Evolutionary conservation across 73 alveolate genomes (phyloP), one percentile per base, ranked within the genome.

Genomic region (Symbiodinium natans): DNA sequence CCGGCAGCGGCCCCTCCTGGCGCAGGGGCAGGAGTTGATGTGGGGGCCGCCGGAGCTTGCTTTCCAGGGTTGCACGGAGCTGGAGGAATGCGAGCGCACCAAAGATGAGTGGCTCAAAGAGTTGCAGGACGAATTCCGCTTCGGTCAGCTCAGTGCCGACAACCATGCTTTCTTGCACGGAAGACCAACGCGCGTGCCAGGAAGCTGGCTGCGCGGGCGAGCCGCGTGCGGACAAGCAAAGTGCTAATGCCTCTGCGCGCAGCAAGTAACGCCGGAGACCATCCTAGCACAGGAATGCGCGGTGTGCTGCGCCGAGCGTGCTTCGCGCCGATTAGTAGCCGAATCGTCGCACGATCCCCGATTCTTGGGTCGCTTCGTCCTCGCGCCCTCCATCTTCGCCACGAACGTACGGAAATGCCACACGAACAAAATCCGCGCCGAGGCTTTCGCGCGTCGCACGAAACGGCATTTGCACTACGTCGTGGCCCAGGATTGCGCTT

Each of bases 101-200:
- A 68, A 46, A n/a, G 93, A 84, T 33, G 25, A 13, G 0, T 84
- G 93, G 93, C 93, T 84, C 48, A 75, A n/a, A 10, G 84, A 86
- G n/a, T 21, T 86, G 23, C 84, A 56, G 34, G 84, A 34, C 2
- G 94, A 86, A 41, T 27, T 86, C 38, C 94, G 94, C 25, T 33
- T 8, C 41, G 68, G 73, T 71, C 21, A 23, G 19, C 73, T 83
- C 6, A 39, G 73, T 9, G 19, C 41, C 10, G 17, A 13, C 39
- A 83, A 23, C 25, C 73, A 23, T 73, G 73, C 54, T 2, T 83
- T 83, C 41, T 25, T 83, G 74, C 92, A 83, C 41, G 92, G 92
- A 0, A 29, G 39, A 25, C 73, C 56, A 11, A 83, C 93, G n/a
- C 4, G 15, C 11, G 93, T 84, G 34, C 77, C 80, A 5, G 93